Evolutionary conservation across 257 asterid genomes (phyloP), one percentile per base, ranked within the genome.

Genomic region (Primulina huaijiensis): DNA sequence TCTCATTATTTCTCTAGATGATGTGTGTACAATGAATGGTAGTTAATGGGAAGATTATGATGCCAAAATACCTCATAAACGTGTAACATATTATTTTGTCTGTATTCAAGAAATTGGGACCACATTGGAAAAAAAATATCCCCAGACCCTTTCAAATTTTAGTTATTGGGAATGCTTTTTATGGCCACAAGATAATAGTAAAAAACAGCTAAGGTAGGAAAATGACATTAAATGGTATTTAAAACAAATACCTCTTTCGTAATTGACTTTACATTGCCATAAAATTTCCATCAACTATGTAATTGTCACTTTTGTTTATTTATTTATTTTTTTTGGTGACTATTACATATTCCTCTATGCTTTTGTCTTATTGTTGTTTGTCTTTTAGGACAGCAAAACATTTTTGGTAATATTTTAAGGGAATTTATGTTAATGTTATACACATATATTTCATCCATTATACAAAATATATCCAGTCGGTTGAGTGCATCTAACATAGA

Each of bases 41-140:
- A 14, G 56, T 46, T 46, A 46, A 46, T 14, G 55, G 33, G 1
- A 50, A 50, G 56, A 16, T 50, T 50, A 50, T 50, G 56, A 2
- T 12, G 20, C 56, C 3, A 50, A 16, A 50, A 50, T 23, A 16
- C 21, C 17, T 66, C n/a, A 43, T 60, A 55, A 8, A 56, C 14
- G 31, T 73, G n/a, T 59, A 25, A 5, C n/a, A 9, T 60, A 19
- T 31, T 57, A 27, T 58, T 65, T 66, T 65, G 74, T 64, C 14
- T 14, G 20, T 52, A 76, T 30, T 25, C 34, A 50, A n/a, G 16
- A 50, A 43, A 9, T 12, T 14, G 20, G 56, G 20, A 16, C 56
- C 56, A 50, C 56, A 16, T 16, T 16, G 53, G 0, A 16, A 46
- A 46, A 46, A 46, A 14, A 0, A 9, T 38, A 43, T 3, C 55